Conservation (phyloP, 306 rosid genomes). For the Senna tora region DNA sequence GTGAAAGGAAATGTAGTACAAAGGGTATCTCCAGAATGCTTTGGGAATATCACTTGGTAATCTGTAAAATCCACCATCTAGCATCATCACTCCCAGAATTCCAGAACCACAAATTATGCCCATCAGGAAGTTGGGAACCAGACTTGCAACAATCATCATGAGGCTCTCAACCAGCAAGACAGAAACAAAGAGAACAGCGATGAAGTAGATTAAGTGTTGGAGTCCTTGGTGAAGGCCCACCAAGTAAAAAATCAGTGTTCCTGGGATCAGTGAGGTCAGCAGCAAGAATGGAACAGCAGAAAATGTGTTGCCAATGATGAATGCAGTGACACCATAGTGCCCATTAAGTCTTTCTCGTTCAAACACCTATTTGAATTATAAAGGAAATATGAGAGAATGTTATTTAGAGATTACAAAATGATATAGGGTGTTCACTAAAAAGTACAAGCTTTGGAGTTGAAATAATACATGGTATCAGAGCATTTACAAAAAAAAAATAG, state of each 20-base stretch:
- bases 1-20: slow-evolving; percentile 62
- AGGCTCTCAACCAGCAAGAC: slow-evolving; percentile 58
- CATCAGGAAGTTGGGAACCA: slow-evolving; percentile 61
- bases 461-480: no score
- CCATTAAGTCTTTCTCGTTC: slow-evolving; percentile 54
- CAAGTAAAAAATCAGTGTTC: slow-evolving; percentile 53
- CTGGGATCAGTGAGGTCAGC: slow-evolving; percentile 48
- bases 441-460: no score
- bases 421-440: no score
- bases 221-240: slow-evolving; percentile 48
- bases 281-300: slow-evolving; percentile 54
- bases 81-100: slow-evolving; percentile 65
- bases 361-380: slow-evolving; percentile 33
- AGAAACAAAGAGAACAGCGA: slow-evolving; percentile 41
- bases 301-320: slow-evolving; percentile 50
- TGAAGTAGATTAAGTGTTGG: slow-evolving; percentile 48
- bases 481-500: no score
- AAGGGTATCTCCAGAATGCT: slow-evolving; percentile 66
- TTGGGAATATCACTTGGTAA: slow-evolving; percentile 63
- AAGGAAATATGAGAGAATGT: no score
- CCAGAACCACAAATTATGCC: slow-evolving; percentile 56
- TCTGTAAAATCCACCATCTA: slow-evolving; percentile 67
- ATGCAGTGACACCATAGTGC: slow-evolving; percentile 49
- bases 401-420: no score
- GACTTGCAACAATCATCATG: slow-evolving; percentile 59